These are phyloP conservation scores for Przewalskia tangutica DNA, from an alignment of 257 asterid genomes.

Conservation along the genomic window DNA sequence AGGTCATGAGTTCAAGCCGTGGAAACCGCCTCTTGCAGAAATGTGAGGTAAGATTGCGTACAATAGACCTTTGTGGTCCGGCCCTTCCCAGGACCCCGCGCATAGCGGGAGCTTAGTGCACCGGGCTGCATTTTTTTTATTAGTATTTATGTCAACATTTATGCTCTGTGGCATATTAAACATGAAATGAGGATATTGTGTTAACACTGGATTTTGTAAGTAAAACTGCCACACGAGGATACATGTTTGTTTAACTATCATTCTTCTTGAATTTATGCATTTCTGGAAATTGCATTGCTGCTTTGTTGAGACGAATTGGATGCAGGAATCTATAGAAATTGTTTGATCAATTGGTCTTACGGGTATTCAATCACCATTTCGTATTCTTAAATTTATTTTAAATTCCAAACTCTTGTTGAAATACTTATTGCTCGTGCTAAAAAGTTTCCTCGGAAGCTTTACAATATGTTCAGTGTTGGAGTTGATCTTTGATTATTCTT, in stretches of 20 bases:
- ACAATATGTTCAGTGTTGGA: neutral
- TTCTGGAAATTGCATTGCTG: neutral
- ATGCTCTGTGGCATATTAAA: neutral
- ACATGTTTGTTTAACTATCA: too few species aligned
- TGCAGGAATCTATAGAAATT: neutral
- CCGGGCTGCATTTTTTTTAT: too few species aligned
- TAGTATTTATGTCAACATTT: neutral
- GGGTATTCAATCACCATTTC: neutral
- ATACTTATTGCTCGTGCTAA: neutral
- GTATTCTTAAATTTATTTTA: neutral
- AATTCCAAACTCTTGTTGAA: neutral
- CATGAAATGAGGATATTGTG: neutral
- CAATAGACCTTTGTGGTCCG: too few species aligned
- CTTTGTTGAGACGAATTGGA: neutral
- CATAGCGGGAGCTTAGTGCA: too few species aligned
- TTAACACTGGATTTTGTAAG: neutral
- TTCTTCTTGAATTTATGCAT: too few species aligned
- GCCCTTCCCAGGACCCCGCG: too few species aligned
- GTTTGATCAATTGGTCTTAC: neutral
- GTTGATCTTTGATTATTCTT: neutral
- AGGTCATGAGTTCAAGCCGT: too few species aligned
- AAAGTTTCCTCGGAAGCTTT: too few species aligned
- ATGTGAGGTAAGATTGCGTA: too few species aligned
- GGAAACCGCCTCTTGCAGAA: too few species aligned
- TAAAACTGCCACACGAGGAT: too few species aligned